Percentiles rank a stretch among this genome's conserved stretches.
Conservation (phyloP, 116 monocot genomes). For the Thalassia testudinum region DNA sequence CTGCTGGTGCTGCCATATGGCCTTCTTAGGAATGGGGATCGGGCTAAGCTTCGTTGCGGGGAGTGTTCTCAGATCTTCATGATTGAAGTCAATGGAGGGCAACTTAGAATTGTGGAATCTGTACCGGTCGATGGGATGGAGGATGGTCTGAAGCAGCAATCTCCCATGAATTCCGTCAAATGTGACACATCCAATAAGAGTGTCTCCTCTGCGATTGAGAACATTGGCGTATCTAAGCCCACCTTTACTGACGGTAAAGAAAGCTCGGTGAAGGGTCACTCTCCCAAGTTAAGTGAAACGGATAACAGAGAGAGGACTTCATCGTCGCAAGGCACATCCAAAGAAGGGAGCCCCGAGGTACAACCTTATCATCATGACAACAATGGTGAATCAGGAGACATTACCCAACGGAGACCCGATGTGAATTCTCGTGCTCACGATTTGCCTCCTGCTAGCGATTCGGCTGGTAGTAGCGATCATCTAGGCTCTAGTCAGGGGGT, state of each 20-base stretch:
- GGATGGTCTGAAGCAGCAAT: conserved; percentile 3
- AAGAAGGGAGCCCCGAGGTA: conserved; percentile 27
- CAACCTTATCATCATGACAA: conserved; percentile 29
- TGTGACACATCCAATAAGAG: conserved; percentile 9
- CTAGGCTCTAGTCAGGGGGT: conserved; percentile 28
- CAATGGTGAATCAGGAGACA: no score
- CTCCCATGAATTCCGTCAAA: conserved; percentile 6
- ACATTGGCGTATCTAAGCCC: conserved; percentile 30
- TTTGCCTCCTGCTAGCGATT: no score
- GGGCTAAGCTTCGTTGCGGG: conserved; percentile 50
- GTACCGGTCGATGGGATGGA: no score
- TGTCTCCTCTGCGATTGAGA: conserved; percentile 23
- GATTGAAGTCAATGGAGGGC: conserved; percentile 44
- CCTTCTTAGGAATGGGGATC: conserved; percentile 19
- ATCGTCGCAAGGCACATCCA: conserved; percentile 26
- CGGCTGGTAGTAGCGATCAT: no score
- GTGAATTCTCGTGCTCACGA: no score
- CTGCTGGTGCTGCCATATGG: conserved; percentile 51
- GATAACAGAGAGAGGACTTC: conserved; percentile 35
- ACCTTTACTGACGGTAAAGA: conserved; percentile 27
- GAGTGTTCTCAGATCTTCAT: conserved; percentile 58
- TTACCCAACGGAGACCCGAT: no score
- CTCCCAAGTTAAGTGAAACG: conserved; percentile 14
- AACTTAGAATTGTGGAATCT: conserved; percentile 18
- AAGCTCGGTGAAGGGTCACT: conserved; percentile 8